These are phyloP conservation scores for Fraxinus platypoda DNA, from an alignment of 305 asterid genomes.

Conservation along the genomic window DNA sequence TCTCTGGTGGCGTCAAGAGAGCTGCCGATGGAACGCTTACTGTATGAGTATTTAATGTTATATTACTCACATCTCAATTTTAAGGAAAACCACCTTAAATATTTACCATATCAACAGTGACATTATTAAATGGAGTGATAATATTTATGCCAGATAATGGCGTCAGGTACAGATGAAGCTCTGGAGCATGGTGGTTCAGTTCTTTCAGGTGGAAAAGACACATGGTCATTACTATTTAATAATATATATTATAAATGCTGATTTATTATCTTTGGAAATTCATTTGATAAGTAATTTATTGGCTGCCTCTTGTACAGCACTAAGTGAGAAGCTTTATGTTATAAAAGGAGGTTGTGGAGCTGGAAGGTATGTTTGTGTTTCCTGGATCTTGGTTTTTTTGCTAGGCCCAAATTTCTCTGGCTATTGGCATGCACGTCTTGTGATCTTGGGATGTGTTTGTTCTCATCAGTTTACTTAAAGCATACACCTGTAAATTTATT, in stretches of 20 bases:
- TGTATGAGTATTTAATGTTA: constrained; percentile 45
- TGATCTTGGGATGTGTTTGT: not conserved
- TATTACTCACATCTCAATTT: constrained; percentile 20
- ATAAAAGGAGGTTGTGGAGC: constrained; percentile 96
- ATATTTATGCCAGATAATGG: constrained; percentile 74
- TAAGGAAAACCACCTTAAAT: constrained; percentile 7
- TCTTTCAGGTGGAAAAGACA: constrained; percentile 63
- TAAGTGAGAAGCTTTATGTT: constrained; percentile 91
- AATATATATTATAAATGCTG: constrained; percentile 16
- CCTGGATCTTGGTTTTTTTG: not conserved
- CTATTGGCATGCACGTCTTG: constrained; percentile 16
- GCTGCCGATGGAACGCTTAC: constrained; percentile 92
- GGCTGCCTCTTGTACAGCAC: constrained; percentile 54
- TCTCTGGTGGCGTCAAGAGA: constrained; percentile 95
- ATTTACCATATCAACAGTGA: not conserved
- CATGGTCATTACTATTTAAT: not conserved
- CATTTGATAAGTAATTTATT: constrained; percentile 23
- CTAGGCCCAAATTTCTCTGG: not conserved
- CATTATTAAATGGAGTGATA: constrained; percentile 25
- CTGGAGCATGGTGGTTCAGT: constrained; percentile 82
- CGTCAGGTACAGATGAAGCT: constrained; percentile 90
- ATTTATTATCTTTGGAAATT: constrained; percentile 13
- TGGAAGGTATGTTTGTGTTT: constrained; percentile 63
- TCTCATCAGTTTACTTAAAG: constrained; percentile 1
- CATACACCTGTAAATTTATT: not conserved